Conservation (phyloP, 2,329 filamentous ascomycete genomes). For the Trichothecium roseum region DNA sequence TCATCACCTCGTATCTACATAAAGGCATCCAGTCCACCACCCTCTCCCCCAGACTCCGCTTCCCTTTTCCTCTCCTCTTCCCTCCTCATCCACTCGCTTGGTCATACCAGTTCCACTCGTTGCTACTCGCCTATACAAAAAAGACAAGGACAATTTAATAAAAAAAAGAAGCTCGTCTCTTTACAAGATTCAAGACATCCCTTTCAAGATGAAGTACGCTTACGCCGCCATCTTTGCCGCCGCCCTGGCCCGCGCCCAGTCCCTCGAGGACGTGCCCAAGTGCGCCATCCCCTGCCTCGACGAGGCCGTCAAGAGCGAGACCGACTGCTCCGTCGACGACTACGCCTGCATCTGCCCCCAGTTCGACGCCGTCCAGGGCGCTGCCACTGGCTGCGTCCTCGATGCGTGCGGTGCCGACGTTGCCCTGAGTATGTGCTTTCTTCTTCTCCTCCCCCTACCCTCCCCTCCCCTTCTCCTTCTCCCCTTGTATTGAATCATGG, state of each 20-base stretch:
- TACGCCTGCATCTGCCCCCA: constrained; percentile 22
- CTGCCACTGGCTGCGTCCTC: constrained; percentile 24
- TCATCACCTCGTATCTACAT: not conserved
- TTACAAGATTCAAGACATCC: constrained; percentile 5
- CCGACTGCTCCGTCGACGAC: constrained; percentile 21
- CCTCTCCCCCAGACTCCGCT: not conserved
- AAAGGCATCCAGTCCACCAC: not conserved
- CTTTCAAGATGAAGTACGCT: constrained; percentile 30
- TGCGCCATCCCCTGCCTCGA: constrained; percentile 27
- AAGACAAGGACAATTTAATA: no score
- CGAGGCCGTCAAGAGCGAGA: constrained; percentile 17
- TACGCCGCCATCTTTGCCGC: constrained; percentile 21
- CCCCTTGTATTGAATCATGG: no score
- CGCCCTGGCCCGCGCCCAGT: constrained; percentile 23
- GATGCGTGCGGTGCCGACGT: constrained; percentile 22
- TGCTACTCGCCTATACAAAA: constrained; percentile 4
- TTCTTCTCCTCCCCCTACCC: not conserved
- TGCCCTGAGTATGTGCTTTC: constrained; percentile 25
- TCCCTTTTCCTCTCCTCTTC: not conserved
- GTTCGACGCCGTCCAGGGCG: constrained; percentile 19
- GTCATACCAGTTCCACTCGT: constrained; percentile 4
- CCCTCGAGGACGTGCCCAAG: constrained; percentile 21
- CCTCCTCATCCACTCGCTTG: constrained; percentile 6
- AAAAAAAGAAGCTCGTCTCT: no score
- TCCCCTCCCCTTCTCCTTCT: not conserved